Evolutionary conservation across 116 monocot genomes (phyloP), one percentile per base, ranked within the genome.

Genomic region (Phalaenopsis hybrid): DNA sequence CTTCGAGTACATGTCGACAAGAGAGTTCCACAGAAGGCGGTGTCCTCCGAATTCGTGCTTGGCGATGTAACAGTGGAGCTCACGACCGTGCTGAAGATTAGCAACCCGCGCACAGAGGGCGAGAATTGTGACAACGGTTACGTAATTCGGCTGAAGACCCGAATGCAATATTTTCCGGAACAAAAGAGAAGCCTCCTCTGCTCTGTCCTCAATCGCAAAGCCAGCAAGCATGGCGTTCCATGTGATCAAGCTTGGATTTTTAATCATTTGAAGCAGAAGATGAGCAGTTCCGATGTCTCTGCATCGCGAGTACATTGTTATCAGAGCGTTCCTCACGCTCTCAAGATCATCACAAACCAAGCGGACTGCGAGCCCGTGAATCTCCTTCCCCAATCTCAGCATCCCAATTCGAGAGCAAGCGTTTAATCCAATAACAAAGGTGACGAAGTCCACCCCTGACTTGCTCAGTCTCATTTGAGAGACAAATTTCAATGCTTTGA

Each of bases 271-370:
- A 79, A 95, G 93, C 84, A 91, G 49, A 68, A 67, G 31, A 17
- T 81, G 69, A 59, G 95, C 95, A 10, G 18, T 17, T 2, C 21
- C 57, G n/a, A 50, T 74, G 20, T 87, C 48, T n/a, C 80, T 72
- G 41, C 93, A 93, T 74, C 90, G 87, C 2, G 86, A 85, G 78
- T 95, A 95, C 95, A 95, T 92, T 4, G 90, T 87, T n/a, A 95
- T 95, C 80, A 95, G 49, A 25, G 93, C 88, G 81, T 95, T 95
- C 49, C 49, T 50, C 0, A 93, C 83, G 16, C 41, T 88, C 51
- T 95, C 93, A 0, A 50, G 44, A 17, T 44, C 69, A 72, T 90
- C 87, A 67, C 43, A 85, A 33, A 5, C 67, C 20, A 15, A 57
- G n/a, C 93, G 85, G 6, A 90, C 44, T 0, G 83, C 81, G 49